Conservation (phyloP, 495 filamentous ascomycete species). For the Aspergillus taichungensis region DNA sequence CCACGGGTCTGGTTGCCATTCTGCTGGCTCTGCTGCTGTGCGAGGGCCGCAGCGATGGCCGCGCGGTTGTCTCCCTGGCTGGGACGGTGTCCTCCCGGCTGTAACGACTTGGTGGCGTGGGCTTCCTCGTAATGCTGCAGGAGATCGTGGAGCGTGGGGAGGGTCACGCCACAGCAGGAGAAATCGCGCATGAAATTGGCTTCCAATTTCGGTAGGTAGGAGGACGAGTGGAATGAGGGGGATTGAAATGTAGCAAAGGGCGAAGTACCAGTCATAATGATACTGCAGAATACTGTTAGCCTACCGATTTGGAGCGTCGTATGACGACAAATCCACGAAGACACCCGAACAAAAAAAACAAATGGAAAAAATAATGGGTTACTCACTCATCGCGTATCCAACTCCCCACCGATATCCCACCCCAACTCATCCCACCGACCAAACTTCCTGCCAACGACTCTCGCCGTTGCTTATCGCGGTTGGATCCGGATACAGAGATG, state of each 20-base stretch:
- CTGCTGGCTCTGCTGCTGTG: slow-evolving; percentile 48
- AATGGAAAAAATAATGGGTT: background rate
- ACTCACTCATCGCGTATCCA: slow-evolving; percentile 98
- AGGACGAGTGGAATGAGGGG: slow-evolving; percentile 93
- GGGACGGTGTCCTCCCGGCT: slow-evolving; percentile 43
- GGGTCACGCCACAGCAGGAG: slow-evolving; percentile 77
- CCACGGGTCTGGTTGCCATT: slow-evolving; percentile 34
- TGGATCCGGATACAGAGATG: slow-evolving; percentile 72
- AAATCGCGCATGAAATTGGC: slow-evolving; percentile 96
- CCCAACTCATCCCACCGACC: slow-evolving; percentile 94
- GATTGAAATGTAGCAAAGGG: slow-evolving; percentile 78
- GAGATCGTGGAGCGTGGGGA: slow-evolving; percentile 87
- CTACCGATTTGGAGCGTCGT: too few relatives aligned
- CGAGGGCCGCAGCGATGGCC: slow-evolving; percentile 46
- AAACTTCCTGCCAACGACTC: slow-evolving; percentile 84
- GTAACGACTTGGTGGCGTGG: slow-evolving; percentile 62
- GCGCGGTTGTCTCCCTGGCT: slow-evolving; percentile 48
- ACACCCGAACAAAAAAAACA: too few relatives aligned
- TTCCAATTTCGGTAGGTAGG: slow-evolving; percentile 94
- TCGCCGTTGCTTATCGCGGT: slow-evolving; percentile 64
- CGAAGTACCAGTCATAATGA: slow-evolving; percentile 93
- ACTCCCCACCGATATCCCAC: slow-evolving; percentile 89
- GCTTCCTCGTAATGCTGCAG: slow-evolving; percentile 94
- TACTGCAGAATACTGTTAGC: slow-evolving; percentile 41
- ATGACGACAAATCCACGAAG: too few relatives aligned